phyloP scores from a whole-genome alignment of 306 rosid species.

The Amphicarpaea edgeworthii region DNA sequence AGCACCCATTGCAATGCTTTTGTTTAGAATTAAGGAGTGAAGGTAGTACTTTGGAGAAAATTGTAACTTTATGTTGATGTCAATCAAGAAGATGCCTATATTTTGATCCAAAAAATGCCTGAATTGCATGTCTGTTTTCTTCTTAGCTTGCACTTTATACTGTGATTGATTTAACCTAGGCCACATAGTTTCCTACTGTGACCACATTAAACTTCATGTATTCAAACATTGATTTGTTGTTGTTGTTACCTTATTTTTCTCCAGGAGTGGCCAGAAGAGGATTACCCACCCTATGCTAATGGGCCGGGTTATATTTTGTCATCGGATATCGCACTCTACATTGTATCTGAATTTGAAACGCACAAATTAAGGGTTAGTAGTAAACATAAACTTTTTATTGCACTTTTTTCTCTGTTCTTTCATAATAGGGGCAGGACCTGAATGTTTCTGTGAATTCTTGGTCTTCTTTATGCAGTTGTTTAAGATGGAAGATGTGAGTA shows the following conservation, averaged over 20 bases:
- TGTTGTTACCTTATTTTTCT: constrained; percentile 3
- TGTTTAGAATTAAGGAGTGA: neutral
- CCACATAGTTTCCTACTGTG: neutral
- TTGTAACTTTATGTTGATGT: neutral
- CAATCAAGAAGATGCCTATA: neutral
- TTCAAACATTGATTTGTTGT: neutral
- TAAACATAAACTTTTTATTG: neutral
- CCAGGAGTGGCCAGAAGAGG: constrained; percentile 92
- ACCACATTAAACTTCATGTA: constrained; percentile 1
- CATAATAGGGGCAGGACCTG: neutral
- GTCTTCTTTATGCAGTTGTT: constrained; percentile 68
- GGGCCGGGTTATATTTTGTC: constrained; percentile 89
- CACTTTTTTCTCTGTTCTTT: neutral
- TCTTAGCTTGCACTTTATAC: no score
- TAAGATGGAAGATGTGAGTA: constrained; percentile 92
- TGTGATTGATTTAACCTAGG: neutral
- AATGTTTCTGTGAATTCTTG: neutral
- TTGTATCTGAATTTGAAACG: constrained; percentile 65
- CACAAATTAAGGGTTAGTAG: constrained; percentile 76
- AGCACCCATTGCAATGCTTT: constrained; percentile 15
- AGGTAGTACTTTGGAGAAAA: neutral
- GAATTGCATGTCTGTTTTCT: neutral
- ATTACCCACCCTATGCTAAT: constrained; percentile 85
- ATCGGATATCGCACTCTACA: constrained; percentile 64
- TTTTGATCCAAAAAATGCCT: constrained; percentile 11